phyloP scores from a whole-genome alignment of 768 basidiomycete genomes.

The Mycena chlorophos region DNA sequence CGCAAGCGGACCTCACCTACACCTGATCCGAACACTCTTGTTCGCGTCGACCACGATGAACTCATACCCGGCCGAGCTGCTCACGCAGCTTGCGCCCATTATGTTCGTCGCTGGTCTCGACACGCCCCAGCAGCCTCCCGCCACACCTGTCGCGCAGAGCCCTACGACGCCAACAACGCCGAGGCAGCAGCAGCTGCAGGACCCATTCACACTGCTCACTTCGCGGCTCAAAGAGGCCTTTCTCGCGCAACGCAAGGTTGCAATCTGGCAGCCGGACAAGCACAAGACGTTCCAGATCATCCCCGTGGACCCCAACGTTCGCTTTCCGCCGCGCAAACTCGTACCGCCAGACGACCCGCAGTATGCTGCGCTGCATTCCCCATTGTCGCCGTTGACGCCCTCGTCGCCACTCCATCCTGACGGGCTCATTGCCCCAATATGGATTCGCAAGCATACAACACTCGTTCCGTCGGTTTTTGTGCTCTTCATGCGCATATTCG shows the following conservation, averaged over 20 bases:
- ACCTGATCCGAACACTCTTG: too few species aligned
- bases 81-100: constrained; percentile 86
- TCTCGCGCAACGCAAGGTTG: constrained; percentile 57
- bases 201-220: constrained; percentile 62
- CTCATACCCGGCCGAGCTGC: constrained; percentile 86
- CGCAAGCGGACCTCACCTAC: too few species aligned
- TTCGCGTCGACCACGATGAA: constrained; percentile 59
- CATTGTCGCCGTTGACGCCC: constrained; percentile 88
- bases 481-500: constrained; percentile 82
- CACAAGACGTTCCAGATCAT: constrained; percentile 76
- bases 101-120: constrained; percentile 94
- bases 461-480: constrained; percentile 93
- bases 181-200: constrained; percentile 41
- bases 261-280: constrained; percentile 75
- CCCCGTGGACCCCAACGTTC: constrained; percentile 79
- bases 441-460: constrained; percentile 94
- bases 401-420: constrained; percentile 92
- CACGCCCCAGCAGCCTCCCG: constrained; percentile 25
- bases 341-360: constrained; percentile 58
- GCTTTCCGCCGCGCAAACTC: constrained; percentile 87
- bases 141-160: constrained; percentile 25
- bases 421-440: constrained; percentile 95
- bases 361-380: constrained; percentile 71
- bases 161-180: constrained; percentile 26
- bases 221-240: constrained; percentile 70